Base-by-base conservation (phyloP, 1,284 basidiomycete species). In the Papiliotrema flavescens region DNA sequence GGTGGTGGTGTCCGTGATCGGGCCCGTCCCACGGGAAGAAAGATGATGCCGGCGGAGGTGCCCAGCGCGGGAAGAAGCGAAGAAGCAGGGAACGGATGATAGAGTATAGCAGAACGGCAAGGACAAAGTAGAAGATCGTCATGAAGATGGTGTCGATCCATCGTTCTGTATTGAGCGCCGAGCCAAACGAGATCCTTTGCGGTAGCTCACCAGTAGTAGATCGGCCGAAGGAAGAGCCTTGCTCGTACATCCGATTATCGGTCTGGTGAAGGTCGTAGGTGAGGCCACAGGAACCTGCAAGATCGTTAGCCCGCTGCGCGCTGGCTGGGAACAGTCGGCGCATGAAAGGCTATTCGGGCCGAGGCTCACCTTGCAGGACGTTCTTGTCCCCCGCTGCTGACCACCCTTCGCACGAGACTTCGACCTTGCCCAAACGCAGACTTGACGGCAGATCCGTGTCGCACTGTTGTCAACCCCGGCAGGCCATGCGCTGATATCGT, bases 331-430 rank as follows among this genome's bases (percentile, higher is more conserved):
- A 35, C 48, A 41, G 42, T 22, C 3, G 26, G 23, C 13, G 53
- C 47, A n/a, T 42, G 55, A 48, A 36, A 28, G 19, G 19, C 36
- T 15, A 37, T 19, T 34, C 13, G 19, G 22, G 26, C 2, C 7
- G 2, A 20, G 1, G 49, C 80, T 45, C 51, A 88, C 90, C 90
- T 80, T 90, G 90, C 54, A 95, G 76, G 14, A 97, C 87, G 68
- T 86, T 84, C 0, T 83, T 80, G 74, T 97, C 92, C 0, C 89
- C 87, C 0, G 90, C 82, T 24, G 80, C 77, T 35, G 80, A 82
- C 85, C 86, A 97, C 11, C 93, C 92, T 78, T 97, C 93, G 66
- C 93, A 97, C 20, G 84, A 85, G 1, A 97, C 87, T 57, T 85
- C 81, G 0, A 95, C 85, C 53, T 84, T 80, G 8, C 93, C 93